Evolutionary conservation across 2,329 filamentous ascomycete genomes (phyloP), one percentile per base, ranked within the genome.

Genomic region (Chrysosporium keratinophilum): DNA sequence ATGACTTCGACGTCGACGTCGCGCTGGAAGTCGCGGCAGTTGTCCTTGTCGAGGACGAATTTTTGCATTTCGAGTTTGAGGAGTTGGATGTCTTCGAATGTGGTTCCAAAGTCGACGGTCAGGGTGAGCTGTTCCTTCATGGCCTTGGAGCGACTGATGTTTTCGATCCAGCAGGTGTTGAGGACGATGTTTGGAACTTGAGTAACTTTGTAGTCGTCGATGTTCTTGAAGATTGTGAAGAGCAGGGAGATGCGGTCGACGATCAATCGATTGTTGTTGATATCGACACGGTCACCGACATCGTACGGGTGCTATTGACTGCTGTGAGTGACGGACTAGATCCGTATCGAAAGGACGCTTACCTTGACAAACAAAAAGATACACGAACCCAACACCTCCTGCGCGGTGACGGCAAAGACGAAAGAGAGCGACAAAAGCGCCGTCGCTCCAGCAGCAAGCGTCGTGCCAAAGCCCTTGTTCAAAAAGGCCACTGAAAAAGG

Each of bases 301-400:
- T 98, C 93, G 68, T 87, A 97, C 0, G 93, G 91, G 68, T 98
- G 93, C 76, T 57, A 39, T n/a, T 35, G 10, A 28, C n/a, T n/a
- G n/a, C n/a, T n/a, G n/a, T n/a, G n/a, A n/a, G n/a, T n/a, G n/a
- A n/a, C n/a, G n/a, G n/a, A 2, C 9, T 10, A 10, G 6, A 7
- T 14, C 12, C 33, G 3, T 6, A 5, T 42, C 2, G 35, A 7
- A 39, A 23, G 12, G 9, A 17, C n/a, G 42, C 54, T 17, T 39
- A 47, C 54, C 43, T 98, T 98, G 75, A 97, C 88, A 64, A 98
- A 98, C 1, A 98, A 75, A 75, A 98, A 98, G 64, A 98, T 95
- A 74, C 91, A 97, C 37, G 90, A 96, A 64, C 91, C 91, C n/a
- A 98, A 80, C 59, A 98, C 86, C 70, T 98, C 93, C 70, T 96